Evolutionary conservation across 148 eudicot genomes (phyloP).

Genomic region (Cornus suecica): DNA sequence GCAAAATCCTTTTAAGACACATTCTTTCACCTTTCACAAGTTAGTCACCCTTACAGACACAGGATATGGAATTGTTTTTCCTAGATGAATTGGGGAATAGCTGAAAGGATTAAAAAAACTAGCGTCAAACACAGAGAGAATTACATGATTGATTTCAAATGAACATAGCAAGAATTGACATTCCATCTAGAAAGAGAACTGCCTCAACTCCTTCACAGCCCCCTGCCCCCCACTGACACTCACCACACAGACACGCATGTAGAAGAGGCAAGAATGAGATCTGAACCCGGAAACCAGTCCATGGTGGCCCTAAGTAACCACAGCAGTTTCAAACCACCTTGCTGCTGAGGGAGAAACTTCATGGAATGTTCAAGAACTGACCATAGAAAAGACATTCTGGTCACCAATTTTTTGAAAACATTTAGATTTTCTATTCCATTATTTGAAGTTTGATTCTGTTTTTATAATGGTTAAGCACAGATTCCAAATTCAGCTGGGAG

Average conservation of each 20-base stretch:
- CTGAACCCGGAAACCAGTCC: not conserved
- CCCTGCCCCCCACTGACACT: too few relatives aligned
- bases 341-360: too few relatives aligned
- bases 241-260: too few relatives aligned
- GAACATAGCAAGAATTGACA: not conserved
- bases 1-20: not conserved
- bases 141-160: not conserved
- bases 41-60: not conserved
- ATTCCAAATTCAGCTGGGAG: conserved; percentile 96
- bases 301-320: not conserved
- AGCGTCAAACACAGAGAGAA: not conserved
- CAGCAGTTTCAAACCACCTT: not conserved
- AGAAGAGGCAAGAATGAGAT: not conserved
- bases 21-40: not conserved
- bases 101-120: not conserved
- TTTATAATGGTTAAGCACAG: conserved; percentile 29
- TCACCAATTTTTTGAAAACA: not conserved
- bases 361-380: too few relatives aligned
- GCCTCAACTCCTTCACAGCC: not conserved
- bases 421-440: not conserved
- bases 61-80: not conserved
- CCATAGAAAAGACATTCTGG: not conserved
- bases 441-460: not conserved
- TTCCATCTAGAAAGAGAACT: not conserved
- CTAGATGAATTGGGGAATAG: not conserved